Base-by-base conservation (phyloP, 768 basidiomycete genomes). In the Kwoniella heveanensis region DNA sequence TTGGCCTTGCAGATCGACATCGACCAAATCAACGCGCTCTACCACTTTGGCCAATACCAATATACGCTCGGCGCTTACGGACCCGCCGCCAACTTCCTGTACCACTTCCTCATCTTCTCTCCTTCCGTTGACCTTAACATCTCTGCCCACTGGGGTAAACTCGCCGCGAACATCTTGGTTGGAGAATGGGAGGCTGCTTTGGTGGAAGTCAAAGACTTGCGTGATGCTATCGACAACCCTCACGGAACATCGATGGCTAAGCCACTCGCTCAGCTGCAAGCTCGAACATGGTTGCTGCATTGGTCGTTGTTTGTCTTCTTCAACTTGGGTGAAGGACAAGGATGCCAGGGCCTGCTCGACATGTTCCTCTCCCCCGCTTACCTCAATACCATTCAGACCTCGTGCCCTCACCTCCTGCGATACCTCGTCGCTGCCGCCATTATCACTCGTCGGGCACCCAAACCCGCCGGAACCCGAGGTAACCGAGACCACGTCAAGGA, bases 261-360 rank as follows among this genome's bases (percentile, higher is more conserved):
- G 47, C 76, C 78, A 13, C 85, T 94, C 27, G 85, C 86, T 37
- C 92, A 96, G 75, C 85, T 99, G 29, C 93, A 97, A 80, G 91
- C 92, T 2, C 87, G 96, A 62, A 91, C 93, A 21, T 97, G 95
- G 93, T 86, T 95, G 64, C 87, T 91, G 7, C 96, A 98, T 82
- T 99, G 95, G 96, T 91, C 90, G 1, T 87, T 99, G 53, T 98
- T 97, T 80, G 92, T 97, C 60, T 98, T 95, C 83, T 99, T 93
- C 84, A 97, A 96, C 83, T 91, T 97, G 81, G 87, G 88, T 0
- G 87, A 93, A 71, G 93, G 92, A 26, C 88, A 93, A 46, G 72
- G 72, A 19, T 68, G 66, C 54, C 90, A 90, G 0, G 86, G 91
- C 19, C 88, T 98, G 61, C 88, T 99, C 70, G 96, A 98, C 77